Base-by-base conservation (phyloP, 805 yeast genomes). In the Komagataella pseudopastoris region DNA sequence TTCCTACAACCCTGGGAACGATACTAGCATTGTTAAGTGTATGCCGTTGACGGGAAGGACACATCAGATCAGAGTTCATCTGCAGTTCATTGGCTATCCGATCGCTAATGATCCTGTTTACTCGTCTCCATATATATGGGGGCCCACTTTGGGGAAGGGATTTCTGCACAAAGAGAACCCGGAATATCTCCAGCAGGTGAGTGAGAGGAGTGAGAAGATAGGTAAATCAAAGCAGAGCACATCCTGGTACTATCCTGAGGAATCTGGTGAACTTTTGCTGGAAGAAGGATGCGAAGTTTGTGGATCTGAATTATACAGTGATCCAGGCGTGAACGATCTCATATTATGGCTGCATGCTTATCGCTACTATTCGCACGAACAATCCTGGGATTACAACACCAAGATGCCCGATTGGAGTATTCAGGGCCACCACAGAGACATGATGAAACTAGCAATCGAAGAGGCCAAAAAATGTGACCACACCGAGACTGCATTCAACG, bases 51-150 rank as follows among this genome's bases (percentile, higher is more conserved):
- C 99, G 0, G 99, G 99, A 0, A 74, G 99, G 61, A 88, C 97
- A 0, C 99, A 91, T 64, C 99, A 91, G 63, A 89, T 93, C 50
- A 71, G 99, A 54, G 96, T 93, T 1, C 99, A 93, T 68, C 67
- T 93, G 52, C 96, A 90, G 65, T 84, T 74, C 56, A 58, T 93
- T n/a, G 97, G 97, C 0, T 76, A 71, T 60, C 96, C 98, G 0
- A 91, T 91, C 48, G 88, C 86, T 3, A 90, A 91, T 62, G 99
- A 91, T 64, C 97, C 97, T 0, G 73, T 90, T 1, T 91, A 89
- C 60, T 84, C 96, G 2, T 87, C 86, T 58, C 77, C 74, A 14
- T 64, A 66, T 16, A 81, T 88, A 0, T 93, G 97, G 96, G 98
- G 98, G 0, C 67, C 74, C 0, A 57, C 63, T 0, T 64, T 93